phyloP scores from a whole-genome alignment of 202 grass and related monocot species.

The Eragrostis tef region DNA sequence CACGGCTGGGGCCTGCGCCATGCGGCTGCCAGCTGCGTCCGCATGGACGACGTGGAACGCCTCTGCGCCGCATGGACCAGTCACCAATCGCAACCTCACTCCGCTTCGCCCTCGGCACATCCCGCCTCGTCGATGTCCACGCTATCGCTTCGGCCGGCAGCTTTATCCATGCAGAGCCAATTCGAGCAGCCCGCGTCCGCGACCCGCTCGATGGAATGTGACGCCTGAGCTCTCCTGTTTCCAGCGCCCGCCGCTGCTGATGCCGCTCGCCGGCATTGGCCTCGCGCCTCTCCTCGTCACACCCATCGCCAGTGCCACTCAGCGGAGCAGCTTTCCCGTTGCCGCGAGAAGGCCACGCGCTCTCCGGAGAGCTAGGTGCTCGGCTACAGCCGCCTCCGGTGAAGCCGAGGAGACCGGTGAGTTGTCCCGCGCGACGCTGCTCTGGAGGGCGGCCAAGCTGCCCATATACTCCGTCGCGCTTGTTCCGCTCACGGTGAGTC shows the following conservation, averaged over 20 bases:
- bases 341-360: not conserved
- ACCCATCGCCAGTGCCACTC: not conserved
- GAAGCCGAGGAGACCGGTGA: constrained; percentile 34
- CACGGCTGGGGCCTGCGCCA: no score
- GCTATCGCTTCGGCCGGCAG: no score
- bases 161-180: constrained; percentile 63
- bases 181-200: not conserved
- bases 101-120: no score
- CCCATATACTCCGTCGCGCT: constrained; percentile 88
- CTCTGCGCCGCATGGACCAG: not conserved
- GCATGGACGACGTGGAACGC: not conserved
- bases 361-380: constrained; percentile 34
- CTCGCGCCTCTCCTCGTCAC: constrained; percentile 56
- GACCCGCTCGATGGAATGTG: constrained; percentile 42
- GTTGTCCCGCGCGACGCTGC: constrained; percentile 59
- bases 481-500: constrained; percentile 72
- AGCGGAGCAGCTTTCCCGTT: not conserved
- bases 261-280: constrained; percentile 46
- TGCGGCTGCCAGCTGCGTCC: no score
- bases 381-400: constrained; percentile 8
- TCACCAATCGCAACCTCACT: not conserved
- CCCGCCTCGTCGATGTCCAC: no score
- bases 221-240: constrained; percentile 3
- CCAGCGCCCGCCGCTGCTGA: constrained; percentile 24
- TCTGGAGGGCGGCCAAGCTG: constrained; percentile 90